A percentile compares a stretch with the other conserved stretches of the same genome.
Conservation (phyloP, 2,329 filamentous ascomycete genomes). For the Diplodia seriata region DNA sequence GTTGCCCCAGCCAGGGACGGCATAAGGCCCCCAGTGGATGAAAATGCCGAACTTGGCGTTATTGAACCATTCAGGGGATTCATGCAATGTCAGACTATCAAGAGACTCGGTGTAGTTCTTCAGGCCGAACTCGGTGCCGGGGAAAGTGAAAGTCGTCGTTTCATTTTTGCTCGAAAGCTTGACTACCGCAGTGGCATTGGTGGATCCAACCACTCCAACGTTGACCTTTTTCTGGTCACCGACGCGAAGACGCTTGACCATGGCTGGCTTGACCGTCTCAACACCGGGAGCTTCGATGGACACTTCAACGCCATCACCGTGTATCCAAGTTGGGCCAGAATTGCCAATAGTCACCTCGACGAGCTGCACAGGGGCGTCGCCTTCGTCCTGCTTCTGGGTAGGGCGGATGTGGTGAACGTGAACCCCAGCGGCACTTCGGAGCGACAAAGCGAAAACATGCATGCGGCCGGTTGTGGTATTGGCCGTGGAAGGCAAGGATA, state of each 20-base stretch:
- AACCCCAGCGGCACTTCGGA: constrained; percentile 41
- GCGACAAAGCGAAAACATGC: constrained; percentile 50
- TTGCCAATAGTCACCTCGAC: constrained; percentile 45
- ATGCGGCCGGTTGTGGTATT: constrained; percentile 48
- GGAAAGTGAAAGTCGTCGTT: constrained; percentile 15
- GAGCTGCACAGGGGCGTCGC: constrained; percentile 39
- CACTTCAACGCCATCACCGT: constrained; percentile 33
- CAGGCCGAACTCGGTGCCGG: constrained; percentile 29
- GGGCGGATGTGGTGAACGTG: constrained; percentile 51
- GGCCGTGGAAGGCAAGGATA: constrained; percentile 52
- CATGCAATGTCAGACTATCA: constrained; percentile 50
- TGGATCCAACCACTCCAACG: constrained; percentile 45
- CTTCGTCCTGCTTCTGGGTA: constrained; percentile 51
- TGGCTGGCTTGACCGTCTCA: constrained; percentile 44
- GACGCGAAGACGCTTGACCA: constrained; percentile 50
- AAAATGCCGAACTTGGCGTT: constrained; percentile 66
- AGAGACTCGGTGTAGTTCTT: constrained; percentile 33
- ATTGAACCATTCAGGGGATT: constrained; percentile 62
- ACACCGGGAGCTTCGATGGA: constrained; percentile 42
- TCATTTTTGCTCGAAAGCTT: constrained; percentile 38
- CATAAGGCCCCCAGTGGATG: constrained; percentile 65
- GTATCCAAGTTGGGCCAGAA: constrained; percentile 34
- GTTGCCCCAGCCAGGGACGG: constrained; percentile 64
- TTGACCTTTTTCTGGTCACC: constrained; percentile 50
- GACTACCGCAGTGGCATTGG: constrained; percentile 41